phyloP scores from a whole-genome alignment of 768 basidiomycete species.

The Tricholoma sp. region DNA sequence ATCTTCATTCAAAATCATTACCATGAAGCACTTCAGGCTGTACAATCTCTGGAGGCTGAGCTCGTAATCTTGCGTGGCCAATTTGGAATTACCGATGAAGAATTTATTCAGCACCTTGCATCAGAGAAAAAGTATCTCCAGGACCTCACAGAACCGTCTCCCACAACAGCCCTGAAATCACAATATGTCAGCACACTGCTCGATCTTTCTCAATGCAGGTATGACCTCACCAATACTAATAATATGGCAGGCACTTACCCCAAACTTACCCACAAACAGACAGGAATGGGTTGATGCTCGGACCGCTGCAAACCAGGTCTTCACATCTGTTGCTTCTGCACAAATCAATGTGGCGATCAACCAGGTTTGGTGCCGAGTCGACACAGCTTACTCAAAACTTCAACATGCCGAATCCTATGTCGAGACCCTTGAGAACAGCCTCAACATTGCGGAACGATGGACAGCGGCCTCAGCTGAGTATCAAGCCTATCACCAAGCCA shows the following conservation, averaged over 20 bases:
- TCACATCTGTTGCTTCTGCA: neutral
- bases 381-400: too few species aligned
- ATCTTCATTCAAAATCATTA: too few species aligned
- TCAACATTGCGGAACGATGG: too few species aligned
- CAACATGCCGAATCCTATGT: too few species aligned
- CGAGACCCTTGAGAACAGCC: too few species aligned
- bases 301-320: neutral
- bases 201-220: constrained; percentile 2
- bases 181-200: constrained; percentile 1
- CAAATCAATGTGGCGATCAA: neutral
- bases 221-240: neutral
- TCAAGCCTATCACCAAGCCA: too few species aligned
- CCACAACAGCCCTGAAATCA: neutral
- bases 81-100: neutral
- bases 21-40: too few species aligned
- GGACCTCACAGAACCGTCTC: neutral
- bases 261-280: neutral
- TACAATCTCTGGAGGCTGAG: neutral
- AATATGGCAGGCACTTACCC: neutral
- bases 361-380: too few species aligned
- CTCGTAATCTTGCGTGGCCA: constrained; percentile 2
- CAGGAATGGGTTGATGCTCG: neutral
- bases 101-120: constrained; percentile 2
- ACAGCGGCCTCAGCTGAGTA: too few species aligned
- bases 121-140: neutral